Conservation (phyloP, 2,329 filamentous ascomycete genomes). For the Botryosphaeria agaves region DNA sequence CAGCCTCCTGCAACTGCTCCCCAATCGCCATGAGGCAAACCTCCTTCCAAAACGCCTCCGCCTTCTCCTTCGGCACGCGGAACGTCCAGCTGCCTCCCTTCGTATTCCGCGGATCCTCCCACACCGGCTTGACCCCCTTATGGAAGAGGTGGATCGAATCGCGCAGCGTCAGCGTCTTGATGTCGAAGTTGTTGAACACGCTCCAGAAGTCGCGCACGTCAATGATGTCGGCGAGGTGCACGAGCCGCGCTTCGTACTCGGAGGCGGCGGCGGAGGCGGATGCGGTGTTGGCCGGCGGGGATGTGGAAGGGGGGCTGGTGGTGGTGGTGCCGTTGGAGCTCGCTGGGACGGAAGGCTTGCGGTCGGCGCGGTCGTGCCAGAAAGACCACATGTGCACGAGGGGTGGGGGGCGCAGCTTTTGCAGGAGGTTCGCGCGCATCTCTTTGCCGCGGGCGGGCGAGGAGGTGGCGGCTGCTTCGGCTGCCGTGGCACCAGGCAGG, state of each 20-base stretch:
- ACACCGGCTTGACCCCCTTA: conserved; percentile 63
- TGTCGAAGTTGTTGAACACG: conserved; percentile 53
- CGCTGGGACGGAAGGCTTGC: conserved; percentile 8
- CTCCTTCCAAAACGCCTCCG: conserved; percentile 62
- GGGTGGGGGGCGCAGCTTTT: conserved; percentile 29
- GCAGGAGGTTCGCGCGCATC: conserved; percentile 38
- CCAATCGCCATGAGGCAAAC: conserved; percentile 70
- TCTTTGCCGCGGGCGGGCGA: conserved; percentile 63
- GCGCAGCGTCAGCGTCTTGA: conserved; percentile 53
- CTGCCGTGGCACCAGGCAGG: not conserved
- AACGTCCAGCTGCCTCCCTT: conserved; percentile 86
- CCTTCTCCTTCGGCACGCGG: conserved; percentile 59
- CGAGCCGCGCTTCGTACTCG: conserved; percentile 28
- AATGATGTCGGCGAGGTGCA: conserved; percentile 25
- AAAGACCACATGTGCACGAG: conserved; percentile 34
- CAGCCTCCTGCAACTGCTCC: conserved; percentile 57
- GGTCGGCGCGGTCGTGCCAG: conserved; percentile 30
- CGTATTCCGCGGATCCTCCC: conserved; percentile 76
- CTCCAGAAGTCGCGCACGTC: conserved; percentile 32
- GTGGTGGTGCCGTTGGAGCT: conserved; percentile 9
- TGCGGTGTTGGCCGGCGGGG: conserved; percentile 8
- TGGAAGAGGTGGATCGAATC: conserved; percentile 60
- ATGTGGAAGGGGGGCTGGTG: conserved; percentile 4
- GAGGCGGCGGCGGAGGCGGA: conserved; percentile 6
- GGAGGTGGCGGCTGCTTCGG: conserved; percentile 40